These are phyloP conservation scores for Huntiella omanensis DNA, from an alignment of 2,329 filamentous ascomycete genomes.

Conservation along the genomic window DNA sequence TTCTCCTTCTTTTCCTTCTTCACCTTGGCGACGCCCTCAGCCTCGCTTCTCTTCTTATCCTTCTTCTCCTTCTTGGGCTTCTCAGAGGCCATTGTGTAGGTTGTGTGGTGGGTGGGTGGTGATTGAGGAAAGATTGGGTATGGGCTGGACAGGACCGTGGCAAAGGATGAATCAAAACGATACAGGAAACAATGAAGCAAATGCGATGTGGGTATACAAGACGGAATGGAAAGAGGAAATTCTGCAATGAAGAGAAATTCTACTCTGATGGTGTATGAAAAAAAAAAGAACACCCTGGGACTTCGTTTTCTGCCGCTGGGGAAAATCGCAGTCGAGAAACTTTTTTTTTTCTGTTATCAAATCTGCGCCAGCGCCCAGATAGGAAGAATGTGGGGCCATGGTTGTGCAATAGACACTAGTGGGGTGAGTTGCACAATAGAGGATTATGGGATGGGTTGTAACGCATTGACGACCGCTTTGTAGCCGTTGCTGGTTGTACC, in stretches of 20 bases:
- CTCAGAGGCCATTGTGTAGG: slow-evolving; percentile 25
- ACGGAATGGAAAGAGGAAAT: not conserved
- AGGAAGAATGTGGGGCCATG: not conserved
- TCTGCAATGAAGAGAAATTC: not conserved
- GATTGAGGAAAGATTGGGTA: not conserved
- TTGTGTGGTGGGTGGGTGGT: not conserved
- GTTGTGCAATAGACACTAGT: slow-evolving; percentile 4
- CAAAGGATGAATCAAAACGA: slow-evolving; percentile 12
- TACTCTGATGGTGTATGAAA: too few relatives aligned
- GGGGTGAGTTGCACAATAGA: slow-evolving; percentile 8
- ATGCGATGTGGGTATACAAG: slow-evolving; percentile 2
- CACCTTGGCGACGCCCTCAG: slow-evolving; percentile 36
- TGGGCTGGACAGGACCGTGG: too few relatives aligned
- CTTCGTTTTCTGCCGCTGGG: not conserved
- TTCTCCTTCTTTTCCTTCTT: slow-evolving; percentile 42
- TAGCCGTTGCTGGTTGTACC: not conserved
- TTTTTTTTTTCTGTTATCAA: slow-evolving; percentile 12
- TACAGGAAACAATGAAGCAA: slow-evolving; percentile 3
- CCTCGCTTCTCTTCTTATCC: slow-evolving; percentile 41
- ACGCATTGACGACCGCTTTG: too few relatives aligned
- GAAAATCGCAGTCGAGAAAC: slow-evolving; percentile 4
- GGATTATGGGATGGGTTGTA: slow-evolving; percentile 1
- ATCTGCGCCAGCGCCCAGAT: slow-evolving; percentile 10
- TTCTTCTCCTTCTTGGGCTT: slow-evolving; percentile 31
- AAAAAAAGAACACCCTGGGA: too few relatives aligned